Base-by-base conservation (phyloP, 176 grass and related monocot species). In the Cenchrus americanus region DNA sequence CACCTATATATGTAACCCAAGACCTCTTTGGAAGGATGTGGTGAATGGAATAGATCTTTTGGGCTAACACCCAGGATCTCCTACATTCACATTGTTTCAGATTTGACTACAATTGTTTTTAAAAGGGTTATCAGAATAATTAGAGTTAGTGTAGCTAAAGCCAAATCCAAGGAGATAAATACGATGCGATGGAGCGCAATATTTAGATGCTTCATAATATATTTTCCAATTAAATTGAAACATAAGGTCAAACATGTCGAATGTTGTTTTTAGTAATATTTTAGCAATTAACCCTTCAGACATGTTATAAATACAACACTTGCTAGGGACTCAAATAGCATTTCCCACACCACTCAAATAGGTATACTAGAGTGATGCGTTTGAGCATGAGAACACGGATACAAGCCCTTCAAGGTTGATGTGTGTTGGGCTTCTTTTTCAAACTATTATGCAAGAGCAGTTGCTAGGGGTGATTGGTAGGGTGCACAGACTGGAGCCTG, bases 181-280 rank as follows among this genome's bases (percentile, higher is more conserved):
- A 57, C 10, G 2, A 37, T 23, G 21, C 15, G 19, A 54, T 22
- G 19, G 23, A 43, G 34, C 10, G 1, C 52, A 30, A 40, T 30
- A 6, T 76, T 61, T 77, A 18, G 8, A 78, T 78, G 59, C 42
- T 62, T 62, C 42, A 27, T 43, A 62, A 47, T 62, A 62, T 57
- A 75, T 27, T 62, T 46, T 27, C 42, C 21, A 24, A 23, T 10
- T 61, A 62, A 78, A 14, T 47, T 78, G 14, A 62, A 77, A 27
- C 40, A 62, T 27, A 62, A 77, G 58, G 41, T 17, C 10, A 37
- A 37, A 55, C 21, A 54, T 4, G 14, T 11, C 55, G 8, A 41
- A 1, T 43, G 37, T 44, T 77, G 34, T 24, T 60, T 44, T 60
- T 53, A 62, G 75, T 24, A 46, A 26, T 46, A 77, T 61, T 62